These are phyloP conservation scores for Crithidia expoeki DNA, from an alignment of 208 protist species.

Conservation along the genomic window DNA sequence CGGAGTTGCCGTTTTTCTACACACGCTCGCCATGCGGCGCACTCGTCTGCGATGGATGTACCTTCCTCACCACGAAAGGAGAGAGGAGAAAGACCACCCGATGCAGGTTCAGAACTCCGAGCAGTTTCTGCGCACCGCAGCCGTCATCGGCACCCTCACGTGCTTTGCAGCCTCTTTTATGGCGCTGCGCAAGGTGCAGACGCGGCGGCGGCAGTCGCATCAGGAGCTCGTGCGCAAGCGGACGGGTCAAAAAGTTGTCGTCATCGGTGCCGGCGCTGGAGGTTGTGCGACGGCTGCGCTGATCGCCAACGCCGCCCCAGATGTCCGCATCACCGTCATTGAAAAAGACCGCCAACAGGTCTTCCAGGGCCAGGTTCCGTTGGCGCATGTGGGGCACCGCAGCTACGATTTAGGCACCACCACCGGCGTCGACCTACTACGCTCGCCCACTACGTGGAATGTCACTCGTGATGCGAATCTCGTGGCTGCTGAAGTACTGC, in stretches of 20 bases:
- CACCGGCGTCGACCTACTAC: constrained; percentile 66
- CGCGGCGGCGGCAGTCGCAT: constrained; percentile 41
- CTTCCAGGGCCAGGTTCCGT: constrained; percentile 64
- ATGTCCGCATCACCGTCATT: constrained; percentile 80
- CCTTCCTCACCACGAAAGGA: constrained; percentile 47
- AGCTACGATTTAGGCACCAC: constrained; percentile 89
- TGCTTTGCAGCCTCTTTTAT: constrained; percentile 37
- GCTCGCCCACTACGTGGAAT: constrained; percentile 79
- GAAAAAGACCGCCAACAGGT: constrained; percentile 67
- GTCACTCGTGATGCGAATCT: constrained; percentile 76
- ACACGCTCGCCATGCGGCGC: constrained; percentile 17
- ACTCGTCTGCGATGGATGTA: constrained; percentile 54
- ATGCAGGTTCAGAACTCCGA: constrained; percentile 57
- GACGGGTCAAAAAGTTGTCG: constrained; percentile 64
- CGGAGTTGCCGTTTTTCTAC: background rate
- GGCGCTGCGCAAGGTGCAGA: constrained; percentile 49
- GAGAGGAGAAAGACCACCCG: constrained; percentile 50
- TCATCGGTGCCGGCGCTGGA: constrained; percentile 74
- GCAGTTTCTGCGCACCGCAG: constrained; percentile 46
- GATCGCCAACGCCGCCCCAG: constrained; percentile 49
- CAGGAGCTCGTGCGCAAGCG: constrained; percentile 34
- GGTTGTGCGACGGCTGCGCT: constrained; percentile 65
- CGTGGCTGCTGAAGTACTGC: constrained; percentile 62
- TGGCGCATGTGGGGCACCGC: constrained; percentile 83
- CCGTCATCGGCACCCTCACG: constrained; percentile 35